Evolutionary conservation across 2,329 filamentous ascomycete genomes (phyloP).

Genomic region (Colletotrichum nymphaeae): DNA sequence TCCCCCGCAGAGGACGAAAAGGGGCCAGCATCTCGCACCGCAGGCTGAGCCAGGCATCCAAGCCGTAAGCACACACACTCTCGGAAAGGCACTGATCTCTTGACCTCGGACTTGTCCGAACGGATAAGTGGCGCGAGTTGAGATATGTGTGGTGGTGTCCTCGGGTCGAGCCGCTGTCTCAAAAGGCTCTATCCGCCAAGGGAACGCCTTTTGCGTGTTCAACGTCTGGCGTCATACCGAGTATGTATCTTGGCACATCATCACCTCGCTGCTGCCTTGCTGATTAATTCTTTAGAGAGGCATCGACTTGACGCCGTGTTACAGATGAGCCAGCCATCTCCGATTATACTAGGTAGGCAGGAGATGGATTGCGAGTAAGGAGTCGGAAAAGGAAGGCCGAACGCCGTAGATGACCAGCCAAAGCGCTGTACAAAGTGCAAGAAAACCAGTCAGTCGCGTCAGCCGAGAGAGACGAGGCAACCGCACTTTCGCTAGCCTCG

Average conservation of each 20-base stretch:
- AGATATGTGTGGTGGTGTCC: background rate
- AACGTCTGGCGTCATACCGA: background rate
- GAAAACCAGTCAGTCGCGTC: background rate
- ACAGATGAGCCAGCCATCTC: background rate
- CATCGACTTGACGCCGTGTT: background rate
- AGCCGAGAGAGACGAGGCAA: slow-evolving; percentile 5
- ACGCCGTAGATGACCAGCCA: background rate
- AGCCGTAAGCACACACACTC: background rate
- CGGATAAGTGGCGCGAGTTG: background rate
- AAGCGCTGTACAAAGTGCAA: background rate
- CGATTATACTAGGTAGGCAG: background rate
- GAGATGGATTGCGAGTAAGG: background rate
- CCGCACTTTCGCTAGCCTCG: background rate
- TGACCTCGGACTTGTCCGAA: background rate
- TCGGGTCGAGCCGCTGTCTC: background rate
- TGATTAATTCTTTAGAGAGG: background rate
- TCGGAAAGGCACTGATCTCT: background rate
- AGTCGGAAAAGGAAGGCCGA: no score
- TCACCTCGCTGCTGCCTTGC: background rate
- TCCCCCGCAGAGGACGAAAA: background rate
- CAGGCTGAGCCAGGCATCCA: background rate
- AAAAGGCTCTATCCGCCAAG: background rate
- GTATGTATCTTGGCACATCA: background rate
- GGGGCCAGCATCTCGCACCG: background rate
- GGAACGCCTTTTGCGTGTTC: background rate